A percentile compares a stretch with the other conserved stretches of the same genome.
Evolutionary conservation across 1,284 basidiomycete species (phyloP).

Genomic region (Rhodotorula mucilaginosa): DNA sequence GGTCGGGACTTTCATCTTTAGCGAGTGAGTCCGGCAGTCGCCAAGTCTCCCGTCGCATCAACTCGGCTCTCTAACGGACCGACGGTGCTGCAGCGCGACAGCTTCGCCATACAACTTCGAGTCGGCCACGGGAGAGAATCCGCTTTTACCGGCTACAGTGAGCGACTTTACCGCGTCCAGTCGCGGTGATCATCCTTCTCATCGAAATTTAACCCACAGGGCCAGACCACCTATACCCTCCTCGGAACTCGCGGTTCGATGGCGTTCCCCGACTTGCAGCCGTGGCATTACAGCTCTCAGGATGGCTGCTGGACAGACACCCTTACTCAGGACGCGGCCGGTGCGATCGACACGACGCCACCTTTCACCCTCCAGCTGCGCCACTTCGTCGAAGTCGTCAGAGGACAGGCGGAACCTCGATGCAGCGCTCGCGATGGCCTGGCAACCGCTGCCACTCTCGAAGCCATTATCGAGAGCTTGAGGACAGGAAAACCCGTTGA

Average conservation of each 20-base stretch:
- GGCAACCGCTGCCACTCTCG: conserved; percentile 16
- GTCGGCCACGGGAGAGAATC: conserved; percentile 41
- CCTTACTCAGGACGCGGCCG: conserved; percentile 7
- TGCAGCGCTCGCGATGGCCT: conserved; percentile 20
- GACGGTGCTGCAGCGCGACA: conserved; percentile 17
- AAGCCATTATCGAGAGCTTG: conserved; percentile 18
- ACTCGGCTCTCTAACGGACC: not conserved
- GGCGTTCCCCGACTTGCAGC: conserved; percentile 32
- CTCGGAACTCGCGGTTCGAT: conserved; percentile 36
- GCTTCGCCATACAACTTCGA: conserved; percentile 39
- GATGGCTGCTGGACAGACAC: conserved; percentile 24
- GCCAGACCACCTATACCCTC: conserved; percentile 36
- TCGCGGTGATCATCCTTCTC: not conserved
- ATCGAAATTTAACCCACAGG: conserved; percentile 1
- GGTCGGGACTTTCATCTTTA: conserved; percentile 42
- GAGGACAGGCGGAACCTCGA: conserved; percentile 24
- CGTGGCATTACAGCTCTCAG: conserved; percentile 21
- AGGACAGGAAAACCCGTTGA: conserved; percentile 14
- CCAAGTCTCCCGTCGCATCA: no score
- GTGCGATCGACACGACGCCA: conserved; percentile 19
- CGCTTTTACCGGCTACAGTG: conserved; percentile 20
- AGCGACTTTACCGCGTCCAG: no score
- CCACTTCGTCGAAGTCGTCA: conserved; percentile 36
- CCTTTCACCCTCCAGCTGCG: conserved; percentile 40
- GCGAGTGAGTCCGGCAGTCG: conserved; percentile 26